phyloP scores from a whole-genome alignment of 257 asterid genomes.

The Echites panduratus region DNA sequence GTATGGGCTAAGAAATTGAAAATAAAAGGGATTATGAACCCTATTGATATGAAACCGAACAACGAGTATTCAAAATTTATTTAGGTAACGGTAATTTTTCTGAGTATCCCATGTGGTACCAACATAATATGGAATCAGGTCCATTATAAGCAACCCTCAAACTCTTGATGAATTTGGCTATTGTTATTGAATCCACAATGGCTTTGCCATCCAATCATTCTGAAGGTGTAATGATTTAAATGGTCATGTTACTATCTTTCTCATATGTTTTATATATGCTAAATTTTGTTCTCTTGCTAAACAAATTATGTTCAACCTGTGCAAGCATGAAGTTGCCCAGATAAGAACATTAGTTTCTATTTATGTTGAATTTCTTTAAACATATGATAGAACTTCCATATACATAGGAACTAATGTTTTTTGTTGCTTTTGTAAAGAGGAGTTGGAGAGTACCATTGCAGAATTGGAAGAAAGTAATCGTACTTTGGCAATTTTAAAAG shows the following conservation, averaged over 20 bases:
- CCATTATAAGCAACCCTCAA: not conserved
- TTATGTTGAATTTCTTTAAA: not conserved
- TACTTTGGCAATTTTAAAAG: slow-evolving; percentile 62
- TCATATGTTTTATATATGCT: not conserved
- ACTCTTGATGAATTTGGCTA: slow-evolving; percentile 7
- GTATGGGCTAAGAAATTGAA: not conserved
- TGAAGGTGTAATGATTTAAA: not conserved
- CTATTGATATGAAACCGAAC: not conserved
- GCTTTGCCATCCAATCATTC: not conserved
- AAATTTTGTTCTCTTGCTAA: not conserved
- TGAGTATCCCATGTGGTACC: not conserved
- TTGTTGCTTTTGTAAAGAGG: slow-evolving; percentile 48
- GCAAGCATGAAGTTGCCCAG: not conserved
- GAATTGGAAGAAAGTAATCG: slow-evolving; percentile 80
- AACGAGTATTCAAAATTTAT: not conserved
- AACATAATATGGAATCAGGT: not conserved
- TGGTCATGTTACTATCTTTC: not conserved
- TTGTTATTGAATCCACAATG: not conserved
- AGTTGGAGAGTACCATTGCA: slow-evolving; percentile 51
- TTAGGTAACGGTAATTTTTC: not conserved
- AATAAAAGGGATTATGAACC: not conserved
- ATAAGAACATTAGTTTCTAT: not conserved
- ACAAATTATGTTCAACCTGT: too few relatives aligned
- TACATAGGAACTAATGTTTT: slow-evolving; percentile 4
- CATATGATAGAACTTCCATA: not conserved